Evolutionary conservation across 2,329 filamentous ascomycete species (phyloP).

Genomic region (Graphilbum fragrans): DNA sequence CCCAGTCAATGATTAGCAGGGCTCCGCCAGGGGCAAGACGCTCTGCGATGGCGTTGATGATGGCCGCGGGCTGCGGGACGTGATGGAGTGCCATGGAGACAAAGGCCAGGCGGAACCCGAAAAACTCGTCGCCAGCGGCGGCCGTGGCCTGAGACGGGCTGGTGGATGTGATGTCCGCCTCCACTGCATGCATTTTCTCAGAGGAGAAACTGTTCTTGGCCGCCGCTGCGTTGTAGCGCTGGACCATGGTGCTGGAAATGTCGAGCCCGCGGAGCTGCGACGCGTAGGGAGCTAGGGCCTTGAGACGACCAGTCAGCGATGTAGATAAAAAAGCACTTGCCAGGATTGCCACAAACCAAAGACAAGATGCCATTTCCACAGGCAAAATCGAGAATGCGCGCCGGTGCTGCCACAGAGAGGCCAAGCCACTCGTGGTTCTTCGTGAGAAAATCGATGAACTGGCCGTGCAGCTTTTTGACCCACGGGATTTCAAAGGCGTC

Average conservation of each 20-base stretch:
- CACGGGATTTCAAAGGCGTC: constrained; percentile 4
- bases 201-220: constrained; percentile 2
- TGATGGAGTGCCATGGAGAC: constrained; percentile 14
- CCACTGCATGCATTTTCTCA: constrained; percentile 11
- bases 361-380: constrained; percentile 10
- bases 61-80: constrained; percentile 7
- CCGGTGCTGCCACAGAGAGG: constrained; percentile 2
- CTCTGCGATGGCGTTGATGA: constrained; percentile 7
- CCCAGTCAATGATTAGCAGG: constrained; percentile 12
- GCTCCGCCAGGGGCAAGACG: constrained; percentile 10
- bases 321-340: neutral
- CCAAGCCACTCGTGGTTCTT: constrained; percentile 8
- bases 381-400: constrained; percentile 11
- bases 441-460: constrained; percentile 5
- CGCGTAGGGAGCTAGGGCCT: constrained; percentile 4
- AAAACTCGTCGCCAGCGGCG: constrained; percentile 3
- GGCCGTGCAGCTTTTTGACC: constrained; percentile 3
- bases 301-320: neutral
- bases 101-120: constrained; percentile 10
- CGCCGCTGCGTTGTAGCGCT: constrained; percentile 11
- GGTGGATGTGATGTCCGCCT: constrained; percentile 9
- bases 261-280: constrained; percentile 12
- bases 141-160: neutral
- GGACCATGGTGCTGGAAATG: constrained; percentile 14
- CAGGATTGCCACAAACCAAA: neutral